Evolutionary conservation across 805 yeast genomes (phyloP), one percentile per base, ranked within the genome.

Genomic region (Metschnikowia koreensis): DNA sequence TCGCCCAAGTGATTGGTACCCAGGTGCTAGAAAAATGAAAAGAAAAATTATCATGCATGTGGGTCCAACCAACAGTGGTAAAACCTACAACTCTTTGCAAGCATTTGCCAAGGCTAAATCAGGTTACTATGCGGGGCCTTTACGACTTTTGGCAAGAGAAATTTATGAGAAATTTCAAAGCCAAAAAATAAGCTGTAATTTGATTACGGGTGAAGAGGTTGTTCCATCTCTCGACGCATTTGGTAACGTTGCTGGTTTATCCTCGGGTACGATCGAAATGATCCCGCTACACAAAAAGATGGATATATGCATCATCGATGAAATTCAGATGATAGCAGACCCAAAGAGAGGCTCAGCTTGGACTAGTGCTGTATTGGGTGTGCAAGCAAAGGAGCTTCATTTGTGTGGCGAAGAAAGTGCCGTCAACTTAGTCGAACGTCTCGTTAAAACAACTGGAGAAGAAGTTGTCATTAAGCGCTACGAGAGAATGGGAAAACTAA

Each of bases 21-120:
- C 98, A 0, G 82, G 77, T 42, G 96, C 99, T 0, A 75, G 98
- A 38, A 81, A 83, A 56, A 74, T 90, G 73, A 84, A 82, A 56
- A 75, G 99, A 38, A 84, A 86, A 46, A 77, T 94, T 45, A 79
- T 87, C n/a, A 81, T 94, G 83, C 99, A 94, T 66, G 89, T 94
- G 10, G 99, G 99, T 0, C 99, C 99, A 1, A 94, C 99, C 0
- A 94, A 94, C 66, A 85, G 94, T 58, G 99, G 99, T 11, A 94
- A 94, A 63, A 94, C 98, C 0, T 88, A 89, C 64, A 79, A 81
- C 44, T 96, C 98, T 0, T 70, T 94, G 43, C 76, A 86, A 60
- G 77, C 82, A 50, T 74, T 94, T 45, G 83, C 83, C 59, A 61
- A 67, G 17, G 83, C 90, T 13, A 75, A 82, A 33, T 77, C 83